Conservation (phyloP, 805 yeast species). For the Clavispora phyllophila region DNA sequence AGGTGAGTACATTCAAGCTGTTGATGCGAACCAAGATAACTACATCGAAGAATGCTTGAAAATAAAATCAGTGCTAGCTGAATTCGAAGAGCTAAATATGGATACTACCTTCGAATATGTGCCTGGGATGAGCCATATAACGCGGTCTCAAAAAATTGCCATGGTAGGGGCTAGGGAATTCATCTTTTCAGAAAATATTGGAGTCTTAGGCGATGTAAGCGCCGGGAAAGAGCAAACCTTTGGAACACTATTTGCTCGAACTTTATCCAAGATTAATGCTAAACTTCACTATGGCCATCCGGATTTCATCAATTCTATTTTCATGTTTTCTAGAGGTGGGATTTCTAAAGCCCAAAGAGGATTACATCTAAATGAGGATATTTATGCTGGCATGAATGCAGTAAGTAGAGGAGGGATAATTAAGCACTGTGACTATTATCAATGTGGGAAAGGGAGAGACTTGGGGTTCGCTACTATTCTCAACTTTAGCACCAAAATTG, state of each 20-base stretch:
- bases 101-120: constrained; percentile 50
- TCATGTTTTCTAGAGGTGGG: constrained; percentile 95
- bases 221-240: constrained; percentile 97
- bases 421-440: constrained; percentile 92
- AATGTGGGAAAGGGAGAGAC: constrained; percentile 96
- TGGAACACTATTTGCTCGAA: constrained; percentile 92
- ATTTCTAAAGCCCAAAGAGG: constrained; percentile 94
- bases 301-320: constrained; percentile 83
- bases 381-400: constrained; percentile 93
- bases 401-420: constrained; percentile 86
- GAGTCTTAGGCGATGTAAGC: constrained; percentile 91
- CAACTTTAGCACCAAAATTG: constrained; percentile 92
- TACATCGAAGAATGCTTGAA: constrained; percentile 91
- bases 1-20: constrained; percentile 91
- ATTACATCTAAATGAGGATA: constrained; percentile 88
- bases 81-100: constrained; percentile 74
- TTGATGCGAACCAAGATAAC: constrained; percentile 96
- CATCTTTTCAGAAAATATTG: constrained; percentile 88
- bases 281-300: constrained; percentile 96
- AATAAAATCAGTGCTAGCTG: constrained; percentile 80
- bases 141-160: constrained; percentile 60
- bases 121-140: constrained; percentile 49
- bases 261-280: constrained; percentile 90
- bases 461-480: constrained; percentile 88
- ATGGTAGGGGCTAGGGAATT: constrained; percentile 94